A percentile compares a stretch with the other conserved stretches of the same genome.
These are phyloP conservation scores for Wickerhamomyces alni DNA, from an alignment of 805 yeast genomes.

Conservation along the genomic window DNA sequence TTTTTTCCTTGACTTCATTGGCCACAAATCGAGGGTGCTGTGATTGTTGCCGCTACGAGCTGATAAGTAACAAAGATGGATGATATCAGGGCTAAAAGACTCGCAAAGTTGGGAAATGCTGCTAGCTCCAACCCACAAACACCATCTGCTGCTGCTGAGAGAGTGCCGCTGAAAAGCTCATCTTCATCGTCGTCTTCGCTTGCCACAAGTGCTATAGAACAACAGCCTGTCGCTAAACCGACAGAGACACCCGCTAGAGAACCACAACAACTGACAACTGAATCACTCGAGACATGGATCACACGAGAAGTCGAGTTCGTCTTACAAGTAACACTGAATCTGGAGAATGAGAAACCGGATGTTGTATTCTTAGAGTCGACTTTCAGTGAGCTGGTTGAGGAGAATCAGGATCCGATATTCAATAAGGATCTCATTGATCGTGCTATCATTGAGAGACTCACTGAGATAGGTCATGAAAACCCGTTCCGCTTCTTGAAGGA, in stretches of 20 bases:
- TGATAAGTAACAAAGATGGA: conserved; percentile 14
- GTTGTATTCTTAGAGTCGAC: conserved; percentile 17
- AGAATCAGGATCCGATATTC: conserved; percentile 15
- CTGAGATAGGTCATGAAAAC: conserved; percentile 44
- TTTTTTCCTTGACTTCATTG: no score
- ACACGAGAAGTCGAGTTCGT: conserved; percentile 10
- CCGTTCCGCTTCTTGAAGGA: conserved; percentile 43
- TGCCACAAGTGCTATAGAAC: no score
- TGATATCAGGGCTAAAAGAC: conserved; percentile 33
- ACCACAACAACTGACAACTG: conserved; percentile 1
- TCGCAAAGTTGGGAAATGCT: conserved; percentile 14
- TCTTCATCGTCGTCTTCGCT: no score
- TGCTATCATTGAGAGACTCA: conserved; percentile 47
- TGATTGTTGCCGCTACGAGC: no score
- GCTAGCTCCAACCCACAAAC: conserved; percentile 1
- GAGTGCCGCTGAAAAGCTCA: no score
- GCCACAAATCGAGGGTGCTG: no score
- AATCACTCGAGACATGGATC: no score
- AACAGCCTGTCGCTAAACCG: no score
- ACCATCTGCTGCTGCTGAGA: no score
- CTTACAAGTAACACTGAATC: conserved; percentile 17
- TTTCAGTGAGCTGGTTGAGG: conserved; percentile 19
- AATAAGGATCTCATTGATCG: conserved; percentile 33
- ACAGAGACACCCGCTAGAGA: no score
- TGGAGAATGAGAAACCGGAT: conserved; percentile 6